These are phyloP conservation scores for Botrytis galanthina DNA, from an alignment of 2,329 filamentous ascomycete species.

Conservation along the genomic window DNA sequence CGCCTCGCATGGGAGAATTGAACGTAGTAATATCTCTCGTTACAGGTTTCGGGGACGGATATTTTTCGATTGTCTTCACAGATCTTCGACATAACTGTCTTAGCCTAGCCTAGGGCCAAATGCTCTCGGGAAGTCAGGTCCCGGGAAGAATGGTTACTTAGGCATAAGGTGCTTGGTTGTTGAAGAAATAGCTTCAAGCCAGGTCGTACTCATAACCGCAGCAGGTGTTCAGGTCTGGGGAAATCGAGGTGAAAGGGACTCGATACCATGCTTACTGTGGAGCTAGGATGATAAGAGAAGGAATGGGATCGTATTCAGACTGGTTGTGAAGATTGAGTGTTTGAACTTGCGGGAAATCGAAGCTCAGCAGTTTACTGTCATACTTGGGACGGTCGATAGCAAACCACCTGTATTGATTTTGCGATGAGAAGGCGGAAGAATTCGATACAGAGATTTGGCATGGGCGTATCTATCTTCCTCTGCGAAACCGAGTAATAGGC, in stretches of 20 bases:
- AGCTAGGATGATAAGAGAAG: fast-evolving
- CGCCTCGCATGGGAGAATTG: fast-evolving
- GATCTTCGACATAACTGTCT: background rate
- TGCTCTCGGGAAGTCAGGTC: background rate
- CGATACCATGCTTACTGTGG: background rate
- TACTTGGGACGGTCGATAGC: background rate
- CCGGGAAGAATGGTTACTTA: background rate
- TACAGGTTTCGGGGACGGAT: background rate
- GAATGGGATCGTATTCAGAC: background rate
- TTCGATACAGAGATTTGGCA: too few relatives aligned
- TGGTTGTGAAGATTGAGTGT: background rate
- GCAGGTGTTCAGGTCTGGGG: background rate
- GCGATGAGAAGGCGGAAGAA: background rate
- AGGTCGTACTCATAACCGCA: background rate
- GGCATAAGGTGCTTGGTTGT: background rate
- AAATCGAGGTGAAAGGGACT: fast-evolving
- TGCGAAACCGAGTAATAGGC: too few relatives aligned
- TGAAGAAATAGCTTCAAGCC: background rate
- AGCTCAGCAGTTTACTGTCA: background rate
- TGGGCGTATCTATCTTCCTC: too few relatives aligned
- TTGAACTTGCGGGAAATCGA: background rate
- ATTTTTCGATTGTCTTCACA: background rate
- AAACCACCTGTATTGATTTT: background rate
- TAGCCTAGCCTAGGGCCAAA: fast-evolving
- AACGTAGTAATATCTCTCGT: slow-evolving; percentile 3